Evolutionary conservation across 805 yeast genomes (phyloP), one percentile per base, ranked within the genome.

Genomic region (Jamesozyma piceae): DNA sequence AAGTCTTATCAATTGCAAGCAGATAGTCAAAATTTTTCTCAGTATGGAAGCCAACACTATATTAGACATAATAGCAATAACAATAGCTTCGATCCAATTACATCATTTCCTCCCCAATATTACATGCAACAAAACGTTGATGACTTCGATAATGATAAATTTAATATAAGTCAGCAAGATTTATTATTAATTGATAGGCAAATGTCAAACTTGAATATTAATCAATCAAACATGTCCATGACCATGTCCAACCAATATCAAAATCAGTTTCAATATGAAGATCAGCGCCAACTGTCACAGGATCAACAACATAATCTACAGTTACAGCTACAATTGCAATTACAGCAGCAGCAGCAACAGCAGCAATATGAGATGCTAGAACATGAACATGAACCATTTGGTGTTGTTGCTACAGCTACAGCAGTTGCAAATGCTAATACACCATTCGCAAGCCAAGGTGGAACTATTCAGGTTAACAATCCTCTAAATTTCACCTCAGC

Each of bases 401-500:
- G 34, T 15, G 47, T 51, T 2, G 43, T 46, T 5, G 51, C 52
- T 10, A 43, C 51, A n/a, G 57, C 56, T 3, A 55, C 57, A 8
- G 55, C 55, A 3, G 50, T 49, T 3, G 57, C 60, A 2, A 57
- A 55, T 24, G 55, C 57, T 1, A 55, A 52, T 39, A 41, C 49
- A 13, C 41, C 35, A 14, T 41, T 42, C 14, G 31, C 27, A 11
- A 35, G 41, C 6, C 42, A 41, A 24, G 11, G 28, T 24, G 14
- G 32, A 4, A 31, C 47, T 15, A 17, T 42, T 19, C 60, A 51
- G 21, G 33, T 51, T n/a, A 50, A 49, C 34, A 49, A 50, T 39
- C 52, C 59, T 10, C 45, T 55, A 31, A 67, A 61, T 46, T 66
- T 64, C 49, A 60, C 58, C 20, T 50, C 62, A 33, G 81, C 82